A percentile compares a stretch with the other conserved stretches of the same genome.
Conservation (phyloP, 257 asterid genomes). For the Buddleja alternifolia region DNA sequence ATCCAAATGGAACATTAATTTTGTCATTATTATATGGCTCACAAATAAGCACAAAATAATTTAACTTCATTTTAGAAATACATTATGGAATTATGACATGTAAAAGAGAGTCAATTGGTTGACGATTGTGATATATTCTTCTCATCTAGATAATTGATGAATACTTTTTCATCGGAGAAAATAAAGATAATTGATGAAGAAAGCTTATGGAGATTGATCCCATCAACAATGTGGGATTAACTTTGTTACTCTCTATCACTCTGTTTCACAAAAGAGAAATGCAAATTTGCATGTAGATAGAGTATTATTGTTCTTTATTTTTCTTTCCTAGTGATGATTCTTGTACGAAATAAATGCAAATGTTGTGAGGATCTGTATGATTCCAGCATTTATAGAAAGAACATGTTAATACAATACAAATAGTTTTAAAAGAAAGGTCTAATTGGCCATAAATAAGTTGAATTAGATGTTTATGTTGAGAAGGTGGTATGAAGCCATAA, state of each 20-base stretch:
- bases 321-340: not conserved
- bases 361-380: no score
- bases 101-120: not conserved
- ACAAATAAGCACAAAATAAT: slow-evolving; percentile 13
- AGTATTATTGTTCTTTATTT: no score
- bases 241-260: not conserved
- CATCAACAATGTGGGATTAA: not conserved
- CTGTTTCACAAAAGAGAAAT: not conserved
- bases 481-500: not conserved
- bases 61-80: not conserved
- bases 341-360: slow-evolving; percentile 1
- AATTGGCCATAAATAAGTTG: not conserved
- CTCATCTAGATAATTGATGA: not conserved
- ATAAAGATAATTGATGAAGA: no score
- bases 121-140: not conserved
- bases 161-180: no score
- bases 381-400: no score
- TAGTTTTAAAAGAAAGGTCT: not conserved
- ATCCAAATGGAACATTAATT: slow-evolving; percentile 29
- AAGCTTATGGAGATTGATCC: not conserved
- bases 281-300: not conserved
- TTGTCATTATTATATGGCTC: slow-evolving; percentile 24
- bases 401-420: not conserved
- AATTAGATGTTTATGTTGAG: not conserved
- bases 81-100: not conserved